A percentile compares a stretch with the other conserved stretches of the same genome.
phyloP scores from a whole-genome alignment of 2,329 filamentous ascomycete species.

The Penicillium sclerotigenum region DNA sequence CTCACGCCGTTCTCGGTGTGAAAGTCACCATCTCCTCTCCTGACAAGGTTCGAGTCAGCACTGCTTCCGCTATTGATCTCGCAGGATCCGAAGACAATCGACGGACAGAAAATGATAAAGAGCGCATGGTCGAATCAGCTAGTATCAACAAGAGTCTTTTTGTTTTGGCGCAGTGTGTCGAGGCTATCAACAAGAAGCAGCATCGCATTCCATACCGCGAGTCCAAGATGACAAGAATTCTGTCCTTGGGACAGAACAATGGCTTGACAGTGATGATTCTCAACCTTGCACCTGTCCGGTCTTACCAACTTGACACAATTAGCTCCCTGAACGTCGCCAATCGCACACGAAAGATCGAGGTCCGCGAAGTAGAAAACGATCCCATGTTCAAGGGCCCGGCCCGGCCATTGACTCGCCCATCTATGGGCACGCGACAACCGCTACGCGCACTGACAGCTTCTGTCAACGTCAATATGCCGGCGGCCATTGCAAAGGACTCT shows the following conservation, averaged over 20 bases:
- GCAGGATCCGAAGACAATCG: conserved; percentile 95
- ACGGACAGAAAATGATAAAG: conserved; percentile 88
- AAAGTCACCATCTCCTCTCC: conserved; percentile 76
- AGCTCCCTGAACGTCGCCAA: conserved; percentile 95
- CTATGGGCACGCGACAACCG: conserved; percentile 65
- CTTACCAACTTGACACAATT: conserved; percentile 89
- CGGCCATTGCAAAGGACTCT: conserved; percentile 49
- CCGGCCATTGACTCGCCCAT: conserved; percentile 47
- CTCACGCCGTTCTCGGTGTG: conserved; percentile 86
- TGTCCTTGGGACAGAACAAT: conserved; percentile 90
- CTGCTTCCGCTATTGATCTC: conserved; percentile 88
- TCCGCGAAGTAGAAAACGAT: conserved; percentile 93
- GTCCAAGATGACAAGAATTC: conserved; percentile 94
- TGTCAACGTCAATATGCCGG: conserved; percentile 67
- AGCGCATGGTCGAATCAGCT: conserved; percentile 88
- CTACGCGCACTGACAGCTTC: conserved; percentile 72
- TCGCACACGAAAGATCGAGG: conserved; percentile 91
- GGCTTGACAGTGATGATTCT: conserved; percentile 95
- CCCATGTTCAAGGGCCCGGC: conserved; percentile 78
- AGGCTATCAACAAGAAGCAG: conserved; percentile 78
- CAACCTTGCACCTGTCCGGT: conserved; percentile 85
- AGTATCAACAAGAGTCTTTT: conserved; percentile 98
- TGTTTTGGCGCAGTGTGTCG: conserved; percentile 89
- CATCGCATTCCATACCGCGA: conserved; percentile 84
- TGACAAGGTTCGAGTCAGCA: conserved; percentile 69